A percentile compares a stretch with the other conserved stretches of the same genome.
Conservation (phyloP, 2,329 filamentous ascomycete species). For the Calonectria multiphialidica region DNA sequence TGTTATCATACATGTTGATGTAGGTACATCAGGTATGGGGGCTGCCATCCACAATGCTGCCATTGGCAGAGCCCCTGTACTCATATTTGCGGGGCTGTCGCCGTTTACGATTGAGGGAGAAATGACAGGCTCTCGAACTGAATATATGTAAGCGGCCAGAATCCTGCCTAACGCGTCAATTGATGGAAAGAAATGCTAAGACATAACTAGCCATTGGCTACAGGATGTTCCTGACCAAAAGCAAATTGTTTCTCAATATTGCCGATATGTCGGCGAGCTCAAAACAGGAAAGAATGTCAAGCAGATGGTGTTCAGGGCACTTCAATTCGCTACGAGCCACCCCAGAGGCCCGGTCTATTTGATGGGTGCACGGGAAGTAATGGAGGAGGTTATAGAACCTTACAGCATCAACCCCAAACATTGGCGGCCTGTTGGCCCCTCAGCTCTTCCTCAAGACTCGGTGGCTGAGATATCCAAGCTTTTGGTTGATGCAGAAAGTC, state of each 20-base stretch:
- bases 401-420: slow-evolving; percentile 75
- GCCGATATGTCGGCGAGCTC: slow-evolving; percentile 83
- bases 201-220: slow-evolving; percentile 74
- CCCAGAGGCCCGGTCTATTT: slow-evolving; percentile 85
- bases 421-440: slow-evolving; percentile 78
- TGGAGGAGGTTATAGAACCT: slow-evolving; percentile 84
- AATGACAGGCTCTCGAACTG: slow-evolving; percentile 78
- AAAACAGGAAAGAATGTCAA: slow-evolving; percentile 87
- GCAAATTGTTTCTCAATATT: slow-evolving; percentile 84
- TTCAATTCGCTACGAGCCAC: slow-evolving; percentile 82
- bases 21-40: slow-evolving; percentile 81
- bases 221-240: slow-evolving; percentile 86
- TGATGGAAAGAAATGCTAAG: no score
- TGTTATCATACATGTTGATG: slow-evolving; percentile 84
- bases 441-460: slow-evolving; percentile 64
- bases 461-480: slow-evolving; percentile 70
- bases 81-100: slow-evolving; percentile 82
- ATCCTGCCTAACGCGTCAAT: no score
- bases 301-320: slow-evolving; percentile 85
- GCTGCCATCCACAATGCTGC: slow-evolving; percentile 84
- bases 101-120: slow-evolving; percentile 83
- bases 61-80: slow-evolving; percentile 77
- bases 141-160: slow-evolving; percentile 71
- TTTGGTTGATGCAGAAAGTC: slow-evolving; percentile 71
- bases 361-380: slow-evolving; percentile 80